phyloP scores from a whole-genome alignment of 106 monocot genomes.

The Gastrodia elata region DNA sequence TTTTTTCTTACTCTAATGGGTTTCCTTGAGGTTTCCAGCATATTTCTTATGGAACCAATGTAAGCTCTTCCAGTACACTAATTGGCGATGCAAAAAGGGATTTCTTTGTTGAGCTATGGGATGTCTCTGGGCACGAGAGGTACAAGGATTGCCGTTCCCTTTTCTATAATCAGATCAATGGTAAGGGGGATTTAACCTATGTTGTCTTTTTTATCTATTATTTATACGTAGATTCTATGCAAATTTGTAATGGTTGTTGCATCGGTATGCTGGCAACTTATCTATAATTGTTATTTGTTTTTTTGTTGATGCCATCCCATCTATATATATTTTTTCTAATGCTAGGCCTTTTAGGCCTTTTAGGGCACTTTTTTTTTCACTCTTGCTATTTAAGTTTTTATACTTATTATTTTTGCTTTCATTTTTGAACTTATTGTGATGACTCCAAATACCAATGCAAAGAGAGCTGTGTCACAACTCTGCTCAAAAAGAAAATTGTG shows the following conservation, averaged over 20 bases:
- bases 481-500: too few species aligned
- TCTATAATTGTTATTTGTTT: background rate
- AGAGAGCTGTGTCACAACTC: too few species aligned
- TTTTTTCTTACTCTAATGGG: background rate
- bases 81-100: conserved; percentile 68
- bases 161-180: conserved; percentile 90
- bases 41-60: conserved; percentile 63
- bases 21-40: conserved; percentile 41
- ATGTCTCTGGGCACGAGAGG: conserved; percentile 81
- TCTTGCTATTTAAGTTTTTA: background rate
- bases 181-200: conserved; percentile 23
- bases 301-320: background rate
- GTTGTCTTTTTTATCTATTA: background rate
- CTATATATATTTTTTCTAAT: background rate
- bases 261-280: background rate
- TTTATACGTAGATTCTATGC: background rate
- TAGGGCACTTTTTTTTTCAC: background rate
- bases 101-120: conserved; percentile 97
- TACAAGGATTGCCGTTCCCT: conserved; percentile 84
- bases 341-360: background rate
- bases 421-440: background rate
- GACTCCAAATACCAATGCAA: too few species aligned
- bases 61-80: conserved; percentile 75
- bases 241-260: background rate
- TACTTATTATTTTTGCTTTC: background rate